Conservation (phyloP, 2,329 filamentous ascomycete genomes). For the Xylaria sp. region DNA sequence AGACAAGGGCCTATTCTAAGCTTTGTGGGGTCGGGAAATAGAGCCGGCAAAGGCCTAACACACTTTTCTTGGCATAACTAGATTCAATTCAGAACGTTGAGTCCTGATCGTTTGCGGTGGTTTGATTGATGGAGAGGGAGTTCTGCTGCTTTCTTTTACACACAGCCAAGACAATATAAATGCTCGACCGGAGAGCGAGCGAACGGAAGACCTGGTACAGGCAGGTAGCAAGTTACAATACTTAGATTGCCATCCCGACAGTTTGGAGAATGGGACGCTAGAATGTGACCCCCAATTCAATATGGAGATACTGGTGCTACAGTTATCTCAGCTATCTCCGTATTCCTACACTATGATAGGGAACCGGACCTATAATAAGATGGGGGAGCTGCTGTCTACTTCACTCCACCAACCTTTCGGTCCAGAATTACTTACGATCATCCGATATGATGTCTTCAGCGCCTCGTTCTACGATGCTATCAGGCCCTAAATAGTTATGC, state of each 20-base stretch:
- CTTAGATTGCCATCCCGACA: slow-evolving; percentile 3
- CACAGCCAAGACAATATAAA: not conserved
- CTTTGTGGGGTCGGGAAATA: slow-evolving; percentile 17
- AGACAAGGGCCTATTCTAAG: not conserved
- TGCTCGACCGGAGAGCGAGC: not conserved
- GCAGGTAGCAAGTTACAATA: not conserved
- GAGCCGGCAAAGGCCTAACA: not conserved
- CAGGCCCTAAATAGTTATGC: not conserved
- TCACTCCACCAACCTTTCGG: not conserved
- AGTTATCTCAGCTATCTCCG: not conserved
- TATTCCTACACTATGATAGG: not conserved
- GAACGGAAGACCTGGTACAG: not conserved
- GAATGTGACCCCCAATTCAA: slow-evolving; percentile 4
- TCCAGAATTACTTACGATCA: not conserved
- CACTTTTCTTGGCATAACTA: not conserved
- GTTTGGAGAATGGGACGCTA: not conserved
- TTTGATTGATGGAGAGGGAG: too few species aligned
- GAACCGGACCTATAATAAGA: not conserved
- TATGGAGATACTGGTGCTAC: not conserved
- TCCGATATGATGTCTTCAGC: not conserved
- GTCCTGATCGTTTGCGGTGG: not conserved
- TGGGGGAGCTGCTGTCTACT: not conserved
- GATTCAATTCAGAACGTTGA: not conserved
- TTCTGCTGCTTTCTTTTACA: not conserved
- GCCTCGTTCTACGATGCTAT: not conserved